A percentile compares a stretch with the other conserved stretches of the same genome.
These are phyloP conservation scores for Sphenostylis stenocarpa DNA, from an alignment of 306 rosid genomes.

Conservation along the genomic window DNA sequence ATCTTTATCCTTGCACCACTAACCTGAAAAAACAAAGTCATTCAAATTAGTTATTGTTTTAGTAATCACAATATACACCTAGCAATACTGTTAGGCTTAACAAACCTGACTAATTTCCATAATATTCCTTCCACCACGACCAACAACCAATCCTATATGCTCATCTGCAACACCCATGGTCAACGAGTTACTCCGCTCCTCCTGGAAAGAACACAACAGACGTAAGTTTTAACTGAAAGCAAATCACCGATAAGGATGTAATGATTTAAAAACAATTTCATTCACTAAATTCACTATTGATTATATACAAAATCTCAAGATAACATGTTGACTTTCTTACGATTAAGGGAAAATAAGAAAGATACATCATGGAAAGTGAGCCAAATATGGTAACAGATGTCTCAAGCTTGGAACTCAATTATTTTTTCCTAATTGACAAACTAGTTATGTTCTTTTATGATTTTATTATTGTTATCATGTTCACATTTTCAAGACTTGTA, in stretches of 20 bases:
- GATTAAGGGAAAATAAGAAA: neutral
- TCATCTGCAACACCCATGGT: constrained; percentile 89
- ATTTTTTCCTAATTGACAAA: neutral
- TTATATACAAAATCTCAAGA: neutral
- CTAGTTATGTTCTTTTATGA: neutral
- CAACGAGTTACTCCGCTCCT: constrained; percentile 79
- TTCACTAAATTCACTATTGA: constrained; percentile 25
- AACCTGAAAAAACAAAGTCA: constrained; percentile 50
- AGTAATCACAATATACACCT: constrained; percentile 13
- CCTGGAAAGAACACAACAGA: constrained; percentile 54
- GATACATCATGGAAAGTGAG: neutral
- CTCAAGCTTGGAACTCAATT: constrained; percentile 3
- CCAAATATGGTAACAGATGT: neutral
- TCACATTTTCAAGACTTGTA: neutral
- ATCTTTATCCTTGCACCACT: constrained; percentile 99
- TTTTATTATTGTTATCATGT: neutral
- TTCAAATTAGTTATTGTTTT: constrained; percentile 18
- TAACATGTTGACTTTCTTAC: neutral
- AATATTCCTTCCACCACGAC: constrained; percentile 97
- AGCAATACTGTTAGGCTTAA: constrained; percentile 17
- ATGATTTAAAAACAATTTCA: neutral
- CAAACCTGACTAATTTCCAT: constrained; percentile 92
- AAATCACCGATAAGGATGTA: constrained; percentile 22
- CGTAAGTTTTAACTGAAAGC: constrained; percentile 24
- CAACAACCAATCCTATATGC: constrained; percentile 95